phyloP scores from a whole-genome alignment of 441 rosid species.

The Populus trichocarpa region DNA sequence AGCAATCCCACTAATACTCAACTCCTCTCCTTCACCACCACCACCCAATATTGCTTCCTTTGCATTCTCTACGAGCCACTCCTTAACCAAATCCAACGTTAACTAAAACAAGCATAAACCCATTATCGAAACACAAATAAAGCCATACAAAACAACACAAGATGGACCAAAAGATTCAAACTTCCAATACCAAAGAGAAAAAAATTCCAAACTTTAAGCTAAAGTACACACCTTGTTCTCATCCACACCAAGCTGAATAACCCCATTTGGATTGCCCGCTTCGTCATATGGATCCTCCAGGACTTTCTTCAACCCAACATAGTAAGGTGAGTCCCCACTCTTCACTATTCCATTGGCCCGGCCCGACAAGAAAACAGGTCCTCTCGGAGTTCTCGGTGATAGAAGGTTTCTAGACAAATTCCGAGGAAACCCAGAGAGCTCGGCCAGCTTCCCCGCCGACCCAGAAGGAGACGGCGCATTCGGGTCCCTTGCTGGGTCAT shows the following conservation, averaged over 20 bases:
- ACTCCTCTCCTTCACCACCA: conserved; percentile 34
- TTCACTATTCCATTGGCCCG: conserved; percentile 54
- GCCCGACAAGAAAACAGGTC: conserved; percentile 54
- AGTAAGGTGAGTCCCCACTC: conserved; percentile 54
- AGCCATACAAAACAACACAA: background rate
- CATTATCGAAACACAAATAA: background rate
- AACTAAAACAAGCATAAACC: conserved; percentile 34
- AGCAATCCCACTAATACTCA: conserved; percentile 62
- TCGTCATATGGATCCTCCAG: conserved; percentile 61
- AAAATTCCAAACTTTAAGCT: background rate
- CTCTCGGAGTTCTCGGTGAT: conserved; percentile 46
- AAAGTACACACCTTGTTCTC: conserved; percentile 59
- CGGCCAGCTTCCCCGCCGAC: conserved; percentile 46
- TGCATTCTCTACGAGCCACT: conserved; percentile 69
- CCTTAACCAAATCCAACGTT: conserved; percentile 72
- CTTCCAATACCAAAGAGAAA: background rate
- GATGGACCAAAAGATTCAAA: background rate
- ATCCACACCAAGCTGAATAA: conserved; percentile 72
- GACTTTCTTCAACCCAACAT: conserved; percentile 49
- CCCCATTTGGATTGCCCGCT: conserved; percentile 51
- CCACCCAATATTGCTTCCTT: conserved; percentile 48
- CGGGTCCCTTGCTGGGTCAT: background rate
- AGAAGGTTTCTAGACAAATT: conserved; percentile 41
- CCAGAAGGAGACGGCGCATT: conserved; percentile 24
- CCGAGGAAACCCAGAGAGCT: conserved; percentile 49